These are phyloP conservation scores for Microbotryum intermedium DNA, from an alignment of 1,284 basidiomycete species.

Conservation along the genomic window DNA sequence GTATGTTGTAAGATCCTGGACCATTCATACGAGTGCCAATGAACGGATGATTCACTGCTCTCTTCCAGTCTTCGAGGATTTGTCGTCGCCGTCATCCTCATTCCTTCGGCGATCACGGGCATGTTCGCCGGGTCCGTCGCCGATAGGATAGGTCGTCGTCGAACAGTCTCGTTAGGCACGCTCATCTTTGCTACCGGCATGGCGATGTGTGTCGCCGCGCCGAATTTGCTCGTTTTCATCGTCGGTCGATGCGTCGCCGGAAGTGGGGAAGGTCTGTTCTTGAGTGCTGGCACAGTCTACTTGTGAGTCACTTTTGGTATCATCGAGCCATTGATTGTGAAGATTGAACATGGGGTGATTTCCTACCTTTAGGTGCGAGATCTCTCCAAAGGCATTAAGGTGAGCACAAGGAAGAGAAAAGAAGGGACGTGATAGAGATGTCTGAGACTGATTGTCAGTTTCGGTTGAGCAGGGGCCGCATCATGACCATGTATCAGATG, in stretches of 20 bases:
- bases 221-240: constrained; percentile 41
- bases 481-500: too few relatives aligned
- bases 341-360: too few relatives aligned
- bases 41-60: neutral
- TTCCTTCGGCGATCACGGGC: constrained; percentile 46
- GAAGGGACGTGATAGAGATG: too few relatives aligned
- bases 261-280: constrained; percentile 7
- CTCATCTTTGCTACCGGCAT: constrained; percentile 42
- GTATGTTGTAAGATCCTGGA: neutral
- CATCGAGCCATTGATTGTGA: too few relatives aligned
- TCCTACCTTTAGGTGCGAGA: too few relatives aligned
- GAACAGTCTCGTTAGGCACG: constrained; percentile 45
- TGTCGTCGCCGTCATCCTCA: constrained; percentile 38
- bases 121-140: constrained; percentile 46
- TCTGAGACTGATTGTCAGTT: too few relatives aligned
- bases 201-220: constrained; percentile 31
- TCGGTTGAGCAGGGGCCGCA: too few relatives aligned
- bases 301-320: too few relatives aligned
- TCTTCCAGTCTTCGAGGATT: constrained; percentile 38
- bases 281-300: neutral
- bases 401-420: too few relatives aligned
- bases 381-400: too few relatives aligned
- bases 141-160: constrained; percentile 47
- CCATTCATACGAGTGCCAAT: neutral
- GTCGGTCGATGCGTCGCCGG: constrained; percentile 48